phyloP scores from a whole-genome alignment of 352 stramenopile species.

The Phytophthora constricta region DNA sequence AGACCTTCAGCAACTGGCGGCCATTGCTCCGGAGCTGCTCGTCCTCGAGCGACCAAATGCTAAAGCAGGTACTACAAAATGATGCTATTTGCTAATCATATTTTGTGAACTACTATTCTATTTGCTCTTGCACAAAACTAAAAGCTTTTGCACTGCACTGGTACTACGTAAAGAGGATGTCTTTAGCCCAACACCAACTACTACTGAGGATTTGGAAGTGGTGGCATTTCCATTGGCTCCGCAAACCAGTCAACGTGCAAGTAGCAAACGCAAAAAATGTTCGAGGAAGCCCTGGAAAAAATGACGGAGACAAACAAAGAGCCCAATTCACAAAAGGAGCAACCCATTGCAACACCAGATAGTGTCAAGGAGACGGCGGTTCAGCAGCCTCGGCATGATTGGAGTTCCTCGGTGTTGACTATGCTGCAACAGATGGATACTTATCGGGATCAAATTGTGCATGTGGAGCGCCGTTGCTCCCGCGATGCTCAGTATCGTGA shows the following conservation, averaged over 20 bases:
- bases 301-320: conserved; percentile 3
- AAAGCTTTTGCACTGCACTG: too few relatives aligned
- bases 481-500: conserved; percentile 51
- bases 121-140: too few relatives aligned
- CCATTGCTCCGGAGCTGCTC: conserved; percentile 57
- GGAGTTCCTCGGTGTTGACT: conserved; percentile 47
- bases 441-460: conserved; percentile 81
- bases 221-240: conserved; percentile 66
- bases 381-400: conserved; percentile 12
- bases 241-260: conserved; percentile 67
- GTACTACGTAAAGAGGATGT: conserved; percentile 63
- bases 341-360: background rate
- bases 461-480: conserved; percentile 67
- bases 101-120: background rate
- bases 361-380: background rate
- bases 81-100: too few relatives aligned
- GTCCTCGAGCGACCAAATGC: conserved; percentile 29
- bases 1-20: conserved; percentile 52
- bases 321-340: background rate
- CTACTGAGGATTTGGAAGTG: conserved; percentile 50
- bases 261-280: conserved; percentile 61
- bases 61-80: conserved; percentile 10
- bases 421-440: conserved; percentile 61
- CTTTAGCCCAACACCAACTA: conserved; percentile 34
- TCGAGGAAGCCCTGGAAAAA: conserved; percentile 49